phyloP scores from a whole-genome alignment of 2,329 filamentous ascomycete genomes.

The Neonectria faginata region DNA sequence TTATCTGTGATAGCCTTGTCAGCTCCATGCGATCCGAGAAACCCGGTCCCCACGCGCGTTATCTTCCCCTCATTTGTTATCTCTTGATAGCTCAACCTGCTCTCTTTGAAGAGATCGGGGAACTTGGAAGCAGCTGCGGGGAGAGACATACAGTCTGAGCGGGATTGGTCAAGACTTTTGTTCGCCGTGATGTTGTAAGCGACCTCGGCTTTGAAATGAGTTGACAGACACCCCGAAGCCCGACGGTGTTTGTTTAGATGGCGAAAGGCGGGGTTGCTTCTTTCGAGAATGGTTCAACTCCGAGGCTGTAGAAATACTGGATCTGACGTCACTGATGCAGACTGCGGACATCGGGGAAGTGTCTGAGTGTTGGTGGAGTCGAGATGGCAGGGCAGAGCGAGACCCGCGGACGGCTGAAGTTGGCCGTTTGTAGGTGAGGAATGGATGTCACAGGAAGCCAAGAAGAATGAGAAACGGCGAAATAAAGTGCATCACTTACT shows the following conservation, averaged over 20 bases:
- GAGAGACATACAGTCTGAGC: neutral
- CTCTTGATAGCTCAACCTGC: neutral
- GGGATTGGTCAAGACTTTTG: slow-evolving; percentile 11
- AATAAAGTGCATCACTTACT: neutral
- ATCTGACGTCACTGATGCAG: neutral
- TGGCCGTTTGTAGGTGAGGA: neutral
- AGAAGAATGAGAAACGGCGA: neutral
- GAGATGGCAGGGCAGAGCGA: neutral
- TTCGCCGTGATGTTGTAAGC: neutral
- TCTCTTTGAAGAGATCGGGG: neutral
- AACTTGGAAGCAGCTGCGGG: neutral
- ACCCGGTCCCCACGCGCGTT: slow-evolving; percentile 12
- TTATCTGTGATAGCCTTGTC: slow-evolving; percentile 16
- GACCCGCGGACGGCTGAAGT: neutral
- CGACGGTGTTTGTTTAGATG: neutral
- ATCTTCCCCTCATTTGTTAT: slow-evolving; percentile 17
- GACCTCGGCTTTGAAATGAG: neutral
- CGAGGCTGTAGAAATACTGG: neutral
- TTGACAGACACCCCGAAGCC: neutral
- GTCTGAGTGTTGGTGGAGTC: neutral
- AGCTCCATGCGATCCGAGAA: neutral
- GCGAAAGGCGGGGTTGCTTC: neutral
- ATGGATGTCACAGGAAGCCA: neutral
- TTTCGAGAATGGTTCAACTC: neutral
- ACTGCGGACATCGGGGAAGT: too few species aligned